A percentile compares a stretch with the other conserved stretches of the same genome.
phyloP scores from a whole-genome alignment of 257 asterid species.

The Rubia yunnanensis region DNA sequence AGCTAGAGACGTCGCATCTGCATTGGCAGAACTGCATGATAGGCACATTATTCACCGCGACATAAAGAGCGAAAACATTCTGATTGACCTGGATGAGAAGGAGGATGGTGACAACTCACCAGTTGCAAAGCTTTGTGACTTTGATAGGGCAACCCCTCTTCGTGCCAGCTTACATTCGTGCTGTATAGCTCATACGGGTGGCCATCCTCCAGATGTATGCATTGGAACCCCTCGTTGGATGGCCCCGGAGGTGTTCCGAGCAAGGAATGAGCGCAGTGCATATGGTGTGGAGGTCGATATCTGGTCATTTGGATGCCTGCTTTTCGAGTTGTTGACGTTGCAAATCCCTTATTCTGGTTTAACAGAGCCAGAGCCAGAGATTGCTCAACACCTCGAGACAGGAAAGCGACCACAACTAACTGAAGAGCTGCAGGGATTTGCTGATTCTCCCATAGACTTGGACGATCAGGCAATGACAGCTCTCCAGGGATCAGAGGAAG shows the following conservation, averaged over 20 bases:
- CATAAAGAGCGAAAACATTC: constrained; percentile 73
- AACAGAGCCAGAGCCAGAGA: constrained; percentile 47
- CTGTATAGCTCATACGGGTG: constrained; percentile 79
- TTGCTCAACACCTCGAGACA: constrained; percentile 32
- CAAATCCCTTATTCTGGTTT: constrained; percentile 54
- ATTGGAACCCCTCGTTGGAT: constrained; percentile 98
- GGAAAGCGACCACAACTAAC: constrained; percentile 31
- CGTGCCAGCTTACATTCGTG: constrained; percentile 67
- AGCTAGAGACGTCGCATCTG: constrained; percentile 73
- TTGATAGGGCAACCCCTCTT: constrained; percentile 85
- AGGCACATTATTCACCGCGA: constrained; percentile 84
- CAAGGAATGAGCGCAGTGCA: constrained; percentile 26
- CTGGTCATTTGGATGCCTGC: constrained; percentile 92
- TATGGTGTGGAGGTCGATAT: constrained; percentile 78
- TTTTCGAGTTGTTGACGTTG: constrained; percentile 68
- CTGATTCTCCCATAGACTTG: constrained; percentile 6
- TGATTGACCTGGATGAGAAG: constrained; percentile 67
- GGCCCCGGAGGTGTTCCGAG: constrained; percentile 76
- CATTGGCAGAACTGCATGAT: constrained; percentile 60
- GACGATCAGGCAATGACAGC: constrained; percentile 3
- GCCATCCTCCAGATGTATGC: constrained; percentile 72
- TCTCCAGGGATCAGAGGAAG: constrained; percentile 17
- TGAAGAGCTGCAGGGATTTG: constrained; percentile 24
- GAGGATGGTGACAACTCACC: constrained; percentile 62
- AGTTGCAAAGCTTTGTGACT: constrained; percentile 75